phyloP scores from a whole-genome alignment of 768 basidiomycete species.

The Sarcomyxa edulis region DNA sequence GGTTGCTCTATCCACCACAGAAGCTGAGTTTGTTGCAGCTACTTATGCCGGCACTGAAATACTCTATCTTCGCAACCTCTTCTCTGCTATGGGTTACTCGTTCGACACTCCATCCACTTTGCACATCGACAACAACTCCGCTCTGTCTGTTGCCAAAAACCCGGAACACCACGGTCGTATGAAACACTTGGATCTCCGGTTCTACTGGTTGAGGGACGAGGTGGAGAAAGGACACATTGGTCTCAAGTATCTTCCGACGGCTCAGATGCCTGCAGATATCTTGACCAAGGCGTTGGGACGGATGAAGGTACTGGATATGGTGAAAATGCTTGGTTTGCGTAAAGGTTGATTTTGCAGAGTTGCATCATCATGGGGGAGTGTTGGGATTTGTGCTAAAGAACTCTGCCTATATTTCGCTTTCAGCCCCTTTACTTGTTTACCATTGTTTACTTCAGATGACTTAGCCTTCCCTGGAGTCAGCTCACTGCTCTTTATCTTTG shows the following conservation, averaged over 20 bases:
- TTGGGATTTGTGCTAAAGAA: too few relatives aligned
- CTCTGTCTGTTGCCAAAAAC: conserved; percentile 25
- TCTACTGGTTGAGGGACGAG: conserved; percentile 18
- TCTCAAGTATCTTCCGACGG: conserved; percentile 10
- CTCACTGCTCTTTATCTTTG: too few relatives aligned
- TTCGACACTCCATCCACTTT: conserved; percentile 17
- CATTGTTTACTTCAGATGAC: too few relatives aligned
- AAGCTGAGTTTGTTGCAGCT: conserved; percentile 34
- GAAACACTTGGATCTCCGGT: conserved; percentile 23
- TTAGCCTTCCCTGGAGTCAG: too few relatives aligned
- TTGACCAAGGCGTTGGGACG: conserved; percentile 16
- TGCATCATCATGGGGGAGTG: too few relatives aligned
- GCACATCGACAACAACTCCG: conserved; percentile 29
- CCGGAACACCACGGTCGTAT: conserved; percentile 27
- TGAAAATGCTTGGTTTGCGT: too few relatives aligned
- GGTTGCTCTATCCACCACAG: conserved; percentile 32
- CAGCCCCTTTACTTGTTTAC: too few relatives aligned
- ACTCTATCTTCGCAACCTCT: conserved; percentile 22
- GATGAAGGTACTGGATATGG: conserved; percentile 5
- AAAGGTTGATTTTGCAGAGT: too few relatives aligned
- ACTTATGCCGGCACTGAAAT: conserved; percentile 23
- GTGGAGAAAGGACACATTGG: conserved; percentile 10
- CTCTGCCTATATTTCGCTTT: too few relatives aligned
- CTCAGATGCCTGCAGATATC: conserved; percentile 18
- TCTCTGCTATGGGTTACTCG: conserved; percentile 19